Conservation (phyloP, 345 rosid species). For the Gossypium thurberi region DNA sequence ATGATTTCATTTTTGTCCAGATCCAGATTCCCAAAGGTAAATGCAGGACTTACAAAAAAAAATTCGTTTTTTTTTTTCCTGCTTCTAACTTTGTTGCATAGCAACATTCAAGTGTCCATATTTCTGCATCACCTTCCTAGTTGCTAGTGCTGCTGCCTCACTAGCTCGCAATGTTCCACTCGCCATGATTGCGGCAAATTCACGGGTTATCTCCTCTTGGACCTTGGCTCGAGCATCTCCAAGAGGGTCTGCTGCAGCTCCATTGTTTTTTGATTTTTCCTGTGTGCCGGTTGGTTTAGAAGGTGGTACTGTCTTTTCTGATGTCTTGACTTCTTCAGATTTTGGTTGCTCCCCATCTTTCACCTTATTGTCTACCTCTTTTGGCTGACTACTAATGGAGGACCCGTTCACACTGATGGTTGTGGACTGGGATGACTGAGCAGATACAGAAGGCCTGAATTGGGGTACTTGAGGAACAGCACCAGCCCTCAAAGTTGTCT, state of each 20-base stretch:
- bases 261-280: conserved; percentile 16
- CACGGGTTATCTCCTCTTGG: conserved; percentile 76
- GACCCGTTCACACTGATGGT: conserved; percentile 14
- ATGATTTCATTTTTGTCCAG: not conserved
- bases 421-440: conserved; percentile 24
- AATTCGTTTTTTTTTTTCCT: not conserved
- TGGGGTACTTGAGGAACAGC: conserved; percentile 91
- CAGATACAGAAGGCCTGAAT: conserved; percentile 40
- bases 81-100: conserved; percentile 25
- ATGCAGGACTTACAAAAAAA: not conserved
- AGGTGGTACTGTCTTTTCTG: conserved; percentile 18
- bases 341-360: conserved; percentile 20
- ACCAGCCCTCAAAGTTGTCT: conserved; percentile 67
- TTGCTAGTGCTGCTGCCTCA: conserved; percentile 88
- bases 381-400: conserved; percentile 9
- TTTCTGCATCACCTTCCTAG: conserved; percentile 84
- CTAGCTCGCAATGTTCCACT: conserved; percentile 75
- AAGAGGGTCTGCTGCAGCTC: conserved; percentile 42
- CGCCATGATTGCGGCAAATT: conserved; percentile 79
- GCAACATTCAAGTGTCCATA: conserved; percentile 51
- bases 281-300: conserved; percentile 26
- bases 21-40: not conserved
- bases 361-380: conserved; percentile 1
- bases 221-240: conserved; percentile 74
- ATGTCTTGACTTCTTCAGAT: conserved; percentile 16